Evolutionary conservation across 163 green algal genomes (phyloP).

Genomic region (Chlorella variabilis): DNA sequence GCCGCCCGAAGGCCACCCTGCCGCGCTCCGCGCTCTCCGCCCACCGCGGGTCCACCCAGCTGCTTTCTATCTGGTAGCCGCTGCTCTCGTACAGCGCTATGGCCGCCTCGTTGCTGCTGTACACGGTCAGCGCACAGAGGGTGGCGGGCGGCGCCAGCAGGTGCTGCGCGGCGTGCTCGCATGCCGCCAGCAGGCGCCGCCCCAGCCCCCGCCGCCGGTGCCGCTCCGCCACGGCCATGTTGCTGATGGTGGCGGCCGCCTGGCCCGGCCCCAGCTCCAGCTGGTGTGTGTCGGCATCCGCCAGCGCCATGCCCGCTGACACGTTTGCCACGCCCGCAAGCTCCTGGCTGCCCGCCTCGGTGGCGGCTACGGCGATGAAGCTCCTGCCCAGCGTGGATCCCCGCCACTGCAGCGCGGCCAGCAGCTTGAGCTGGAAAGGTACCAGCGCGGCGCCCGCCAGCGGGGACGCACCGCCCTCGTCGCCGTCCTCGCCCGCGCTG

Average conservation of each 20-base stretch:
- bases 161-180: constrained; percentile 6
- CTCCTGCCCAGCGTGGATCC: background rate
- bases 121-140: constrained; percentile 34
- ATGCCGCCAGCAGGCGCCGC: constrained; percentile 21
- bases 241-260: constrained; percentile 4
- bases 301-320: constrained; percentile 6
- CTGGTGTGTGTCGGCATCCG: constrained; percentile 4
- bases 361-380: constrained; percentile 21
- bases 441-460: background rate
- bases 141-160: background rate
- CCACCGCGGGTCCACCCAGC: constrained; percentile 40
- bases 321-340: constrained; percentile 37
- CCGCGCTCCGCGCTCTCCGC: constrained; percentile 31
- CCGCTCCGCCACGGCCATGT: constrained; percentile 39
- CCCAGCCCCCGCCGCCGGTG: constrained; percentile 31
- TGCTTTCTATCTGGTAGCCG: constrained; percentile 31
- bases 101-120: constrained; percentile 30
- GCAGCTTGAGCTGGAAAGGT: constrained; percentile 35
- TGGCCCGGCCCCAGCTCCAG: background rate
- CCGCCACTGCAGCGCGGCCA: constrained; percentile 30
- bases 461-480: background rate
- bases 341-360: background rate
- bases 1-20: background rate
- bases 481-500: background rate
- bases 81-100: constrained; percentile 30